These are phyloP conservation scores for Globisporangium echinulatum DNA, from an alignment of 352 stramenopile species.

Conservation along the genomic window DNA sequence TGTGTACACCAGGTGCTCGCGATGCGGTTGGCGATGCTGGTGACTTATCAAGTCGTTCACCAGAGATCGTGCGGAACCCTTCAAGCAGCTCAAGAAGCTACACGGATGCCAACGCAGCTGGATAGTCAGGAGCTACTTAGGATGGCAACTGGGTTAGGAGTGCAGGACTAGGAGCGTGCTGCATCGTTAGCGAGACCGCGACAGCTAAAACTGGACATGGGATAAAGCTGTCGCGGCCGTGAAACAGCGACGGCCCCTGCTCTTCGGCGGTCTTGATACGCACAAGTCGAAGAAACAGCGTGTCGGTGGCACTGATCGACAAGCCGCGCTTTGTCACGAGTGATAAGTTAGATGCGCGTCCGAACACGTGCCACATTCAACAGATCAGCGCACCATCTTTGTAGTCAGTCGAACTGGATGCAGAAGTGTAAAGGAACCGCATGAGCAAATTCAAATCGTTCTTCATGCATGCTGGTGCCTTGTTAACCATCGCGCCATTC, in stretches of 20 bases:
- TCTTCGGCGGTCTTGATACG: conserved; percentile 24
- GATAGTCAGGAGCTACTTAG: background rate
- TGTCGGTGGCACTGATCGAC: conserved; percentile 8
- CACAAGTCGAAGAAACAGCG: conserved; percentile 21
- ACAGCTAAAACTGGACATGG: conserved; percentile 20
- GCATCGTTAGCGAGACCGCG: conserved; percentile 10
- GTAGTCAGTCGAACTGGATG: conserved; percentile 16
- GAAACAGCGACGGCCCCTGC: conserved; percentile 23
- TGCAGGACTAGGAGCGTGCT: conserved; percentile 7
- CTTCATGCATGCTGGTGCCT: conserved; percentile 26
- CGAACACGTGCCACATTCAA: conserved; percentile 30
- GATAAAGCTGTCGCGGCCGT: conserved; percentile 5
- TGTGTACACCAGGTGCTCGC: background rate
- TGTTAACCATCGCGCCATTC: conserved; percentile 18
- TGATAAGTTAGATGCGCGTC: conserved; percentile 18
- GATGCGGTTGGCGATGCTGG: background rate
- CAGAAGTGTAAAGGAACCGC: conserved; percentile 17
- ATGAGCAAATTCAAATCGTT: conserved; percentile 13
- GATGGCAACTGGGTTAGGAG: conserved; percentile 16
- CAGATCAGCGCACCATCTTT: conserved; percentile 23
- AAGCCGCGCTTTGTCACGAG: conserved; percentile 22
- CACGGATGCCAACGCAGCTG: background rate
- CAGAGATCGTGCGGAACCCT: background rate
- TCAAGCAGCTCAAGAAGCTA: background rate
- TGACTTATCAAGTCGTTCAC: background rate